These are phyloP conservation scores for Sorghum bicolor DNA, from an alignment of 176 grass and related monocot genomes.

Conservation along the genomic window Sorghum_bicolor_NCBIv3 NC_012875.2:4091001-4091500, in stretches of 20 bases:
- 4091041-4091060: conserved; percentile 48
- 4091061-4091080: conserved; percentile 45
- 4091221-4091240: conserved; percentile 9
- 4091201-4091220: conserved; percentile 34
- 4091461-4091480: too few relatives aligned
- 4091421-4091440: too few relatives aligned
- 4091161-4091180: conserved; percentile 6
- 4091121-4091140: conserved; percentile 39
- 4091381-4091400: too few relatives aligned
- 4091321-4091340: conserved; percentile 43
- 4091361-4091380: background rate
- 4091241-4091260: conserved; percentile 20
- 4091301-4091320: conserved; percentile 40
- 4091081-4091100: conserved; percentile 67
- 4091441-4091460: too few relatives aligned
- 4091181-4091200: conserved; percentile 26
- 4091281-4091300: conserved; percentile 30
- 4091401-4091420: too few relatives aligned
- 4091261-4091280: conserved; percentile 42
- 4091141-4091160: conserved; percentile 49
- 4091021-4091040: conserved; percentile 47
- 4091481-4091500: conserved; percentile 36
- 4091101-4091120: conserved; percentile 12
- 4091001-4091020: conserved; percentile 55
- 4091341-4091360: background rate